phyloP scores from a whole-genome alignment of 2,329 filamentous ascomycete genomes.

The Venturiaceae sp. region DNA sequence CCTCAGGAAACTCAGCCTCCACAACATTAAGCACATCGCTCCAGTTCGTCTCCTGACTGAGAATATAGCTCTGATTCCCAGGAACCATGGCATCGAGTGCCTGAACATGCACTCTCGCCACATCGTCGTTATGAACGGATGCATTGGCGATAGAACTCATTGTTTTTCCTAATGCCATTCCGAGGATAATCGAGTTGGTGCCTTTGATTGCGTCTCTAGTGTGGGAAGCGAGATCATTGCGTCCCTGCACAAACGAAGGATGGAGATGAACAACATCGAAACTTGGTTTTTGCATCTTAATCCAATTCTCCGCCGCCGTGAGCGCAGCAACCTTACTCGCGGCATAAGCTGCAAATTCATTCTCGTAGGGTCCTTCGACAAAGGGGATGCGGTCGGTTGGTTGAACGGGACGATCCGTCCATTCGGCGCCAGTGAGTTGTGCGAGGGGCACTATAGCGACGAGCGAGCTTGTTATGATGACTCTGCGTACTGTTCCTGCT shows the following conservation, averaged over 20 bases:
- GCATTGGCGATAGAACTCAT: conserved; percentile 8
- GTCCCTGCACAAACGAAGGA: conserved; percentile 19
- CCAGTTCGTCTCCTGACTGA: too few species aligned
- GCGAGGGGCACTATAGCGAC: conserved; percentile 12
- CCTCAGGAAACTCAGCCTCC: conserved; percentile 4
- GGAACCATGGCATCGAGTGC: conserved; percentile 12
- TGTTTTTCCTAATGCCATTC: conserved; percentile 5
- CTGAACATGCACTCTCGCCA: conserved; percentile 20
- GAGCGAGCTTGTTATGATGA: conserved; percentile 26
- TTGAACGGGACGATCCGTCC: background rate
- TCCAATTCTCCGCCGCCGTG: conserved; percentile 14
- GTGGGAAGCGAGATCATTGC: conserved; percentile 18
- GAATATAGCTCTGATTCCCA: too few species aligned
- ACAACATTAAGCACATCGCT: background rate
- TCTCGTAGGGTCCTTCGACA: conserved; percentile 12
- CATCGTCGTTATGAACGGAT: conserved; percentile 19
- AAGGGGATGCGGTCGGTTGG: conserved; percentile 7
- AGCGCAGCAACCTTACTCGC: conserved; percentile 18
- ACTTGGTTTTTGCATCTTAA: conserved; percentile 14
- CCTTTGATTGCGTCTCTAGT: conserved; percentile 11
- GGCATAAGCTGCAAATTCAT: conserved; percentile 14
- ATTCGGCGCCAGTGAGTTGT: background rate
- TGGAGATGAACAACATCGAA: conserved; percentile 21
- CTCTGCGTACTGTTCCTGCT: conserved; percentile 22
- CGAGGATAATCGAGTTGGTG: conserved; percentile 15